phyloP scores from a whole-genome alignment of 140 eudicot species.

The Senecio squalidus region DNA sequence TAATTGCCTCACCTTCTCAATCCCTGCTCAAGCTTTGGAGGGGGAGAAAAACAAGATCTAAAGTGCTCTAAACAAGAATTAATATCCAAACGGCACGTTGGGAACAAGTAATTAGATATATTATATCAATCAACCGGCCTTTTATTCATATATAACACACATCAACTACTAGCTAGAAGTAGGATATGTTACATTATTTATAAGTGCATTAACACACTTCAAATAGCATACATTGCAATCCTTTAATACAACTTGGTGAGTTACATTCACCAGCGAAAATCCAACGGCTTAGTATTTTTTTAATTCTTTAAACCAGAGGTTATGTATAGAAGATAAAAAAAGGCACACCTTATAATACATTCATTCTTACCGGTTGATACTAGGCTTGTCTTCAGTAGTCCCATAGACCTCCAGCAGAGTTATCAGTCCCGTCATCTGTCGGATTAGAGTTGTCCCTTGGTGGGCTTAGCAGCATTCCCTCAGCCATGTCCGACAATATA shows the following conservation, averaged over 20 bases:
- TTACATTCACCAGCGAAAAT: slow-evolving; percentile 6
- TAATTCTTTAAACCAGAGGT: neutral
- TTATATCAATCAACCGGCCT: slow-evolving; percentile 15
- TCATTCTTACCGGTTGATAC: slow-evolving; percentile 13
- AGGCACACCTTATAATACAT: slow-evolving; percentile 3
- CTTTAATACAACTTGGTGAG: slow-evolving; percentile 10
- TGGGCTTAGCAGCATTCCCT: slow-evolving; percentile 52
- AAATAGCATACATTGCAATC: slow-evolving; percentile 5
- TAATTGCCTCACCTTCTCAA: too few relatives aligned
- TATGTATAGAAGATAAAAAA: neutral
- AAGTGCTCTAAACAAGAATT: neutral
- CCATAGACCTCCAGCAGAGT: slow-evolving; percentile 56
- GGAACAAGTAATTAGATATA: neutral
- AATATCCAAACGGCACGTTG: neutral
- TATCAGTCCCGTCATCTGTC: slow-evolving; percentile 30
- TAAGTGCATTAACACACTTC: neutral
- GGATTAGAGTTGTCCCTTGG: slow-evolving; percentile 19
- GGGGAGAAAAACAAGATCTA: neutral
- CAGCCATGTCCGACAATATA: slow-evolving; percentile 46
- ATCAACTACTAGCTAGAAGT: slow-evolving; percentile 21
- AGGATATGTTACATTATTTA: slow-evolving; percentile 19
- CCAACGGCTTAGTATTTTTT: neutral
- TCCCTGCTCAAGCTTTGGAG: neutral
- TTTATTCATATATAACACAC: neutral
- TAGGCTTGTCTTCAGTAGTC: slow-evolving; percentile 26